phyloP scores from a whole-genome alignment of 345 rosid species.

The Lepidium aucheri region DNA sequence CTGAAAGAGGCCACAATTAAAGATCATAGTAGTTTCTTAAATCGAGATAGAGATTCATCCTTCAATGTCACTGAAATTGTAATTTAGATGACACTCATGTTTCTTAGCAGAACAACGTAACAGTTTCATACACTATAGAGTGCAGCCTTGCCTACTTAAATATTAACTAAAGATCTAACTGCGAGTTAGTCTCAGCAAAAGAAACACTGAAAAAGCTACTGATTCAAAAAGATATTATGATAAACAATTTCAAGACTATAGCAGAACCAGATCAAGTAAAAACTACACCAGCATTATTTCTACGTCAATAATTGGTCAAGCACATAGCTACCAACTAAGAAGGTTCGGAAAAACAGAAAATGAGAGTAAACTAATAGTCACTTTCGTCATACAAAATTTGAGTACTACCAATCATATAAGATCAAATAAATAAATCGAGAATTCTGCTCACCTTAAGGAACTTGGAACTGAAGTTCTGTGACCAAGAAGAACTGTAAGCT shows the following conservation, averaged over 20 bases:
- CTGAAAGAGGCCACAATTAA: conserved; percentile 40
- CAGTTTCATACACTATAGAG: conserved; percentile 2
- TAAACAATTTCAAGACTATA: neutral
- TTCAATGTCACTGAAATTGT: neutral
- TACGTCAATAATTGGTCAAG: conserved; percentile 6
- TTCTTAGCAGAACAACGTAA: neutral
- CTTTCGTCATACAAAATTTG: neutral
- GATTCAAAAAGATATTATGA: neutral
- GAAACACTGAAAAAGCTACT: neutral
- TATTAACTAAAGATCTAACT: neutral
- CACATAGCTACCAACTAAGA: neutral
- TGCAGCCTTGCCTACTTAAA: conserved; percentile 3
- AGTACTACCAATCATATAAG: neutral
- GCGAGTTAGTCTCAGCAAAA: conserved; percentile 4
- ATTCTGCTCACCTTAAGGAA: conserved; percentile 57
- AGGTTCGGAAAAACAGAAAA: neutral
- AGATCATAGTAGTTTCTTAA: neutral
- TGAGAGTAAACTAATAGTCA: neutral
- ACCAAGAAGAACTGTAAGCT: conserved; percentile 67
- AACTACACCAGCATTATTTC: conserved; percentile 9
- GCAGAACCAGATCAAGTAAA: neutral
- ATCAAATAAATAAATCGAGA: neutral
- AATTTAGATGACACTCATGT: neutral
- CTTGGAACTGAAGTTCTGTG: conserved; percentile 70
- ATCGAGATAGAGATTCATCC: neutral